phyloP scores from a whole-genome alignment of 768 basidiomycete genomes.

The Trichaptum fuscoviolaceum region DNA sequence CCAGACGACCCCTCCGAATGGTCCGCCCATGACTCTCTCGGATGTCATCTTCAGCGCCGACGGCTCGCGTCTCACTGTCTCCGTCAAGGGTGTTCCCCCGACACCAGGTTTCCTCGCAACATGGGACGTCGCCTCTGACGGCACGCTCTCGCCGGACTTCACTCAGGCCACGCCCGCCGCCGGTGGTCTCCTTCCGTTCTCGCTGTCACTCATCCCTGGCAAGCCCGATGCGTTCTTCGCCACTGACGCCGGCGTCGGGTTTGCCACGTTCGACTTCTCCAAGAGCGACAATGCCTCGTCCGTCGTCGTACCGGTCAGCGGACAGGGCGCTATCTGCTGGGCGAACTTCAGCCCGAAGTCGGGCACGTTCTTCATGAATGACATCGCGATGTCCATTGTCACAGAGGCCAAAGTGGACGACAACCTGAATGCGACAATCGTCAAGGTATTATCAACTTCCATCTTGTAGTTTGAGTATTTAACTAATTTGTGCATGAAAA shows the following conservation, averaged over 20 bases:
- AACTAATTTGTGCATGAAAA: neutral
- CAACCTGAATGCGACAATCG: conserved; percentile 18
- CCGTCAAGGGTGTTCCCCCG: conserved; percentile 18
- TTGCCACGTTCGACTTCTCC: conserved; percentile 13
- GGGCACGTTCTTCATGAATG: conserved; percentile 41
- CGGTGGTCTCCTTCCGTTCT: conserved; percentile 16
- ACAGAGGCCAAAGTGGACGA: conserved; percentile 20
- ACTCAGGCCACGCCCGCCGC: conserved; percentile 9
- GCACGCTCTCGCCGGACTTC: conserved; percentile 13
- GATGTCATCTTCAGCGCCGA: conserved; percentile 17
- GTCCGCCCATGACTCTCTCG: conserved; percentile 15
- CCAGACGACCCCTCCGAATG: conserved; percentile 18
- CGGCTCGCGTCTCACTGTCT: conserved; percentile 14
- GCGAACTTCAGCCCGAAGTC: conserved; percentile 35
- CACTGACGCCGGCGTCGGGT: conserved; percentile 15
- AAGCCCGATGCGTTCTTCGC: conserved; percentile 13
- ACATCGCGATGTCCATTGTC: conserved; percentile 29
- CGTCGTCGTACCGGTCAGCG: conserved; percentile 23
- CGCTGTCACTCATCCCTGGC: conserved; percentile 14
- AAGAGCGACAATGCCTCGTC: conserved; percentile 9
- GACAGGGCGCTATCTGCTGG: conserved; percentile 41
- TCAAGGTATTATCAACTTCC: conserved; percentile 12
- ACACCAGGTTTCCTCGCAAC: conserved; percentile 10
- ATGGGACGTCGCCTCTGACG: conserved; percentile 12
- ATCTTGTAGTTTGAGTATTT: neutral